A percentile compares a stretch with the other conserved stretches of the same genome.
These are phyloP conservation scores for Zoysia matrella DNA, from an alignment of 202 grass and related monocot species.

Conservation along the genomic window DNA sequence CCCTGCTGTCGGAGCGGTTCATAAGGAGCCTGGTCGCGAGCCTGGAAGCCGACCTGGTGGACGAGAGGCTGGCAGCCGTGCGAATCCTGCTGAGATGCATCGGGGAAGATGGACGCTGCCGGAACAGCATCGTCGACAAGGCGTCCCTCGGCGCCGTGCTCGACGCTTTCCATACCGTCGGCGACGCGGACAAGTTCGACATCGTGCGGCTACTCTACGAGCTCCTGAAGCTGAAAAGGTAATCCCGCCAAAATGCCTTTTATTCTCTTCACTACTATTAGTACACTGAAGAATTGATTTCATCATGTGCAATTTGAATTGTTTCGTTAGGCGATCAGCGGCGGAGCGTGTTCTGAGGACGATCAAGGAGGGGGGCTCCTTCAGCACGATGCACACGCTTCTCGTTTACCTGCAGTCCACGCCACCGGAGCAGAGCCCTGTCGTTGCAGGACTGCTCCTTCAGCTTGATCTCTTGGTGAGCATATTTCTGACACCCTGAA, in stretches of 20 bases:
- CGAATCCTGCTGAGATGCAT: slow-evolving; percentile 60
- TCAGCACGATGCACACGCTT: slow-evolving; percentile 76
- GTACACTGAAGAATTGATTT: background rate
- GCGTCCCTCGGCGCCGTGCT: slow-evolving; percentile 41
- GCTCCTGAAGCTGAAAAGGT: slow-evolving; percentile 66
- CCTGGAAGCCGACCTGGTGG: slow-evolving; percentile 54
- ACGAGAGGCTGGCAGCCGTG: slow-evolving; percentile 51
- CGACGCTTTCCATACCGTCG: slow-evolving; percentile 58
- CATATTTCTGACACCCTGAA: too few species aligned
- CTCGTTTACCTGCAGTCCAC: slow-evolving; percentile 67
- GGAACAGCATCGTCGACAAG: slow-evolving; percentile 59
- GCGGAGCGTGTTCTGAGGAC: slow-evolving; percentile 55
- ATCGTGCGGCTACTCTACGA: slow-evolving; percentile 68
- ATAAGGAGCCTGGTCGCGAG: slow-evolving; percentile 44
- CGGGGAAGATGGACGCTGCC: slow-evolving; percentile 56
- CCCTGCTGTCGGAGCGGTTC: slow-evolving; percentile 58
- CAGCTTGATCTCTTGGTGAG: slow-evolving; percentile 66
- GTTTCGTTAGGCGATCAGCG: slow-evolving; percentile 38
- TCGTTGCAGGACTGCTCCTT: slow-evolving; percentile 65
- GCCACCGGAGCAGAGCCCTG: slow-evolving; percentile 54
- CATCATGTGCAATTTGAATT: background rate
- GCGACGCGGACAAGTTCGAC: slow-evolving; percentile 55
- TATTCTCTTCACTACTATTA: too few species aligned
- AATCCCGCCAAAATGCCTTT: background rate
- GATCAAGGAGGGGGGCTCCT: slow-evolving; percentile 57